Evolutionary conservation across 768 basidiomycete genomes (phyloP), one percentile per base, ranked within the genome.

Genomic region (Lentinula detonsa): DNA sequence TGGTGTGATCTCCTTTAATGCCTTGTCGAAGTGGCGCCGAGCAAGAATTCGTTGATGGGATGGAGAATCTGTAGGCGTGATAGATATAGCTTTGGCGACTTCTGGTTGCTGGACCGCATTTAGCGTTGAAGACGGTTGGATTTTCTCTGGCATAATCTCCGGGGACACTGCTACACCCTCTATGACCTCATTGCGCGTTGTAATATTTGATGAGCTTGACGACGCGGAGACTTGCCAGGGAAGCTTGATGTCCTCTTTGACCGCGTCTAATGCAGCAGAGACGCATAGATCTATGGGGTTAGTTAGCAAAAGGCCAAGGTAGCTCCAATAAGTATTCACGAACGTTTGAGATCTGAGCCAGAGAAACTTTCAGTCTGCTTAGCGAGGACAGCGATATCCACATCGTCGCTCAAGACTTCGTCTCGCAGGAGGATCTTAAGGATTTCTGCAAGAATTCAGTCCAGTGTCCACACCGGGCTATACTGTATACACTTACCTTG

Each of bases 341-440:
- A 61, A 96, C 95, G 93, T 73, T 96, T 97, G 62, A 98, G 78
- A 72, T 98, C 95, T 31, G 94, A 96, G 15, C 95, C 95, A 60
- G 95, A 98, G 72, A 94, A 98, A 57, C 83, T 85, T 58, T 91
- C 90, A 0, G 93, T 93, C 70, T 84, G 82, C 69, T 80, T 82
- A 4, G 90, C 88, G 42, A 95, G 73, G 23, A 66, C 69, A 52
- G 76, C 75, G 16, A 87, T 70, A 63, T 89, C 83, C 10, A 93
- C 75, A 65, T 92, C 90, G 10, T 76, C 63, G 5, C 81, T 83
- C 40, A 95, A 74, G 0, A 66, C 74, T 72, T 98, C 95, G 65
- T 93, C 88, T n/a, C 88, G 84, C 28, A 96, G 78, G 40, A 94
- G 75, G 62, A 98, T 96, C 65, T 86, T 86, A 55, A 98, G 76